Evolutionary conservation across 208 protist species (phyloP).

Genomic region (Naegleria fowleri): DNA sequence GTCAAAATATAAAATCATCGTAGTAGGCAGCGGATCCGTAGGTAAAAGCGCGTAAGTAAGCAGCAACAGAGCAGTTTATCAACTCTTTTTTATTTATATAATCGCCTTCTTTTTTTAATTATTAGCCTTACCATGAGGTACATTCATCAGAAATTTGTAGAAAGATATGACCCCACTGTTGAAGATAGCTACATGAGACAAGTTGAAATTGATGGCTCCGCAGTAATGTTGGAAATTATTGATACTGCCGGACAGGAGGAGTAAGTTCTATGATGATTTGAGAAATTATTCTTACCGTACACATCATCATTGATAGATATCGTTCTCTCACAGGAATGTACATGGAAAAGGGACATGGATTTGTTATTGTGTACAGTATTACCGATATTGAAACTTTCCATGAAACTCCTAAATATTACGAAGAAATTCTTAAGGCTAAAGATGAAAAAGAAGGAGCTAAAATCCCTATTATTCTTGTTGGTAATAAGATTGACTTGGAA

Average conservation of each 20-base stretch:
- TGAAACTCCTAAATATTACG: constrained; percentile 36
- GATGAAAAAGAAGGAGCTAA: background rate
- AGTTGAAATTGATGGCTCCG: constrained; percentile 39
- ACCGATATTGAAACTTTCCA: constrained; percentile 44
- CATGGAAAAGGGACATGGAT: constrained; percentile 36
- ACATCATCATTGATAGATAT: background rate
- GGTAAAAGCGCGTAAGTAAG: constrained; percentile 9
- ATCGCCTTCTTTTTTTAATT: background rate
- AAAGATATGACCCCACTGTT: constrained; percentile 45
- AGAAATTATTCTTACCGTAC: no score
- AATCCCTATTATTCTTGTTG: constrained; percentile 28
- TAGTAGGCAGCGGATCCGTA: background rate
- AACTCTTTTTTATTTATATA: background rate
- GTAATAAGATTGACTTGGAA: constrained; percentile 35
- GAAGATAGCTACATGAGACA: constrained; percentile 37
- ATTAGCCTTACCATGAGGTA: background rate
- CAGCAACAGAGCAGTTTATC: background rate
- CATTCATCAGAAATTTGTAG: constrained; percentile 2
- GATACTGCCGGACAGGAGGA: constrained; percentile 45
- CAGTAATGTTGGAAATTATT: constrained; percentile 41
- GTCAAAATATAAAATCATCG: background rate
- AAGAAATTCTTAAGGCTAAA: constrained; percentile 24
- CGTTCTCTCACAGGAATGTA: background rate
- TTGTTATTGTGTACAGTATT: constrained; percentile 37
- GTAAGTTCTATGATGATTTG: background rate